phyloP scores from a whole-genome alignment of 2,329 filamentous ascomycete species.

The Diaporthe longicolla region DNA sequence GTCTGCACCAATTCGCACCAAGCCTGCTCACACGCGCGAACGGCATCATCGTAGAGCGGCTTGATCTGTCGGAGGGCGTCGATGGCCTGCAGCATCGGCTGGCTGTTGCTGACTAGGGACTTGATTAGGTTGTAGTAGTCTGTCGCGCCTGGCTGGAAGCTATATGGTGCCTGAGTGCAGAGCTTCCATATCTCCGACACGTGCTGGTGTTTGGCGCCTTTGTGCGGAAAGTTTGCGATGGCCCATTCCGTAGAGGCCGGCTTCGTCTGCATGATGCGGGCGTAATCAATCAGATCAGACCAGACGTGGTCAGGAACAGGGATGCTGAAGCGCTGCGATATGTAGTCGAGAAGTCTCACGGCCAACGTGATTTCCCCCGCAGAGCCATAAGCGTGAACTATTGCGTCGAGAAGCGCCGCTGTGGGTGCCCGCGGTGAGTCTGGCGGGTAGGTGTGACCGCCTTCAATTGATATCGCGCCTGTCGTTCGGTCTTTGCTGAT shows the following conservation, averaged over 20 bases:
- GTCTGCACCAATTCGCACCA: slow-evolving; percentile 45
- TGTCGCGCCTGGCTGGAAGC: slow-evolving; percentile 68
- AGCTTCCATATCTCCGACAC: slow-evolving; percentile 69
- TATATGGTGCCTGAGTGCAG: slow-evolving; percentile 72
- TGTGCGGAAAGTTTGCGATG: slow-evolving; percentile 49
- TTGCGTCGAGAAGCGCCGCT: slow-evolving; percentile 69
- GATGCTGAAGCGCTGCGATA: slow-evolving; percentile 73
- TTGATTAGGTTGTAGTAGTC: slow-evolving; percentile 65
- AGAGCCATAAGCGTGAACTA: slow-evolving; percentile 78
- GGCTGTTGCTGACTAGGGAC: slow-evolving; percentile 51
- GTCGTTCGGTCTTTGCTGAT: slow-evolving; percentile 35
- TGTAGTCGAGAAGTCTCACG: slow-evolving; percentile 71
- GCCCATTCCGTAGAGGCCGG: slow-evolving; percentile 55
- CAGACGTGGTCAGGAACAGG: slow-evolving; percentile 71
- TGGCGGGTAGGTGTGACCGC: slow-evolving; percentile 56
- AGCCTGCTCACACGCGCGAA: slow-evolving; percentile 46
- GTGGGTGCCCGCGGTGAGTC: slow-evolving; percentile 72
- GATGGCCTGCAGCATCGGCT: slow-evolving; percentile 43
- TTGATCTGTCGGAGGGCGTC: slow-evolving; percentile 49
- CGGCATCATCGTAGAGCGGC: slow-evolving; percentile 47
- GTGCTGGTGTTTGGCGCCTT: slow-evolving; percentile 57
- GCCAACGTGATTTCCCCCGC: slow-evolving; percentile 74
- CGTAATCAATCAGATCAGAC: slow-evolving; percentile 77
- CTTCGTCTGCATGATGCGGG: slow-evolving; percentile 68
- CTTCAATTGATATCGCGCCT: slow-evolving; percentile 48